Conservation (phyloP, 257 asterid genomes). For the Fraxinus anomala region DNA sequence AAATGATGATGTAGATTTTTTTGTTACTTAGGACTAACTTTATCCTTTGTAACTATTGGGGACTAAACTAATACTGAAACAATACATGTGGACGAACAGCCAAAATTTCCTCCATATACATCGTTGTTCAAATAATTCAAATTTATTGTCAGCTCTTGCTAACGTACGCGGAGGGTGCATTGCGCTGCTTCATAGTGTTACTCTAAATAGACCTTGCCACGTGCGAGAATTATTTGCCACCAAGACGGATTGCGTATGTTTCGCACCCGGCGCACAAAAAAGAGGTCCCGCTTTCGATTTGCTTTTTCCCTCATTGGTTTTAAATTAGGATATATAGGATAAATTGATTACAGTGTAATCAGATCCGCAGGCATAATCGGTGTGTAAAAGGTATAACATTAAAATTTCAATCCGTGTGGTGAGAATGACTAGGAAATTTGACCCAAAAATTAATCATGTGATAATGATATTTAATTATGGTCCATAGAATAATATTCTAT, state of each 20-base stretch:
- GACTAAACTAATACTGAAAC: not conserved
- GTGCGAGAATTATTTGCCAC: slow-evolving; percentile 22
- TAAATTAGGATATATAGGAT: slow-evolving; percentile 7
- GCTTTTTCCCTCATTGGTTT: not conserved
- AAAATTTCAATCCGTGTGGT: slow-evolving; percentile 47
- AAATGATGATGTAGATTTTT: too few species aligned
- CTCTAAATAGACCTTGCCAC: slow-evolving; percentile 10
- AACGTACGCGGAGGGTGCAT: slow-evolving; percentile 35
- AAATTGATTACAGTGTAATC: slow-evolving; percentile 22
- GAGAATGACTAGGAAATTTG: slow-evolving; percentile 42
- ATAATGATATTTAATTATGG: slow-evolving; percentile 29
- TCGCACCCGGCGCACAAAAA: slow-evolving; percentile 40
- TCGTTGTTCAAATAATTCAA: slow-evolving; percentile 32
- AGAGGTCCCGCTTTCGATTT: slow-evolving; percentile 9
- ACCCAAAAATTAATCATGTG: slow-evolving; percentile 32
- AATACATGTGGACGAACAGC: not conserved
- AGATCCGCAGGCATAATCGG: slow-evolving; percentile 44
- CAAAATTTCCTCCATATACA: not conserved
- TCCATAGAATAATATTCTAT: not conserved
- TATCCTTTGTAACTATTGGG: not conserved
- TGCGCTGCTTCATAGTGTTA: slow-evolving; percentile 15
- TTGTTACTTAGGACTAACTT: not conserved
- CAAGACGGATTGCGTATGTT: slow-evolving; percentile 28
- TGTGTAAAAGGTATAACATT: slow-evolving; percentile 39
- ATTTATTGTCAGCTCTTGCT: slow-evolving; percentile 36